phyloP scores from a whole-genome alignment of 1,139 yeast genomes.

The Casaregolazyma lundiana region DNA sequence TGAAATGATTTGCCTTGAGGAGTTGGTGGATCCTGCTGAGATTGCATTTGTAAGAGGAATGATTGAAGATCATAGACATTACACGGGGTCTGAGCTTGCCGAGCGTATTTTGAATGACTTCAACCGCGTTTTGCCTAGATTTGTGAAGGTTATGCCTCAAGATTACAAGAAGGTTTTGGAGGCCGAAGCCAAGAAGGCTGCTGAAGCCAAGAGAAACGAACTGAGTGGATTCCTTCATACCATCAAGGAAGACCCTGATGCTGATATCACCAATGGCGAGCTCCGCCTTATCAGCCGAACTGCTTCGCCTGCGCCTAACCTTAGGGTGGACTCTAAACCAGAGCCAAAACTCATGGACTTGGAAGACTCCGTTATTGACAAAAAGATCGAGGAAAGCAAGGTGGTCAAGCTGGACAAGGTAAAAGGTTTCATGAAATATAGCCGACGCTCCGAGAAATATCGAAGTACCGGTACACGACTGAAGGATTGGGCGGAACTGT shows the following conservation, averaged over 20 bases:
- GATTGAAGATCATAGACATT: conserved; percentile 92
- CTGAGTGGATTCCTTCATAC: conserved; percentile 54
- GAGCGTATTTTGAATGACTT: conserved; percentile 77
- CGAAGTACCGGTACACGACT: conserved; percentile 73
- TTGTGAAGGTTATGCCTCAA: conserved; percentile 87
- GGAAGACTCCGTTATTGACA: conserved; percentile 80
- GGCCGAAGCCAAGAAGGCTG: conserved; percentile 64
- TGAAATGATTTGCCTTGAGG: conserved; percentile 76
- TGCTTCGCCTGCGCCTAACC: conserved; percentile 21
- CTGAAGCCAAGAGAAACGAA: conserved; percentile 53
- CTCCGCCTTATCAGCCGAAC: conserved; percentile 21
- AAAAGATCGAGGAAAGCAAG: conserved; percentile 58
- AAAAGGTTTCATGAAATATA: conserved; percentile 90
- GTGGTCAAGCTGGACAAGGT: conserved; percentile 62
- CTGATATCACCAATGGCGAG: conserved; percentile 89
- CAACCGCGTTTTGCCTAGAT: conserved; percentile 80
- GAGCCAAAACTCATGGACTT: conserved; percentile 89
- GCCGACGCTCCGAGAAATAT: conserved; percentile 83
- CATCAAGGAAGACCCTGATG: conserved; percentile 73
- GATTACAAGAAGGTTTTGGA: conserved; percentile 91
- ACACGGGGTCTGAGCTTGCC: conserved; percentile 89
- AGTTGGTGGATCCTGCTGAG: conserved; percentile 80
- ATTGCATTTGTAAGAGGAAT: conserved; percentile 91
- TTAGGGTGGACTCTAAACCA: conserved; percentile 28
- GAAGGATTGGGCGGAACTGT: conserved; percentile 89